Evolutionary conservation across 805 yeast genomes (phyloP), one percentile per base, ranked within the genome.

Genomic region (Starmerella floris): DNA sequence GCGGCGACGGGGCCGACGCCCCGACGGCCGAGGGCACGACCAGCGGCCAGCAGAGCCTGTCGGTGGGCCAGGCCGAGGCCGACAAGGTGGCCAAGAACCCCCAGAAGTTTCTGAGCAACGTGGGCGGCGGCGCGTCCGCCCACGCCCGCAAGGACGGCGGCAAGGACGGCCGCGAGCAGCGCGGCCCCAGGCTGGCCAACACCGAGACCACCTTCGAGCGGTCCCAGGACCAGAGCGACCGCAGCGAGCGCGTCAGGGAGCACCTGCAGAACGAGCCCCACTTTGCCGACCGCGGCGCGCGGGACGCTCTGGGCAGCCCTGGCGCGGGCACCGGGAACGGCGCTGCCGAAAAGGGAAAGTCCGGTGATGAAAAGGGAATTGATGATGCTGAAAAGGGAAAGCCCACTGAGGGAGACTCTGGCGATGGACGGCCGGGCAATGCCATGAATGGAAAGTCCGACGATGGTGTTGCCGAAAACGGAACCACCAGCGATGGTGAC

Each of bases 191-290:
- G 8, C n/a, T 51, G 10, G 52, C 51, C 16, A 42, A 39, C 41
- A 51, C 54, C 16, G 44, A 42, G 23, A 51, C 54, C 13, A 22
- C 23, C 13, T 28, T 43, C 38, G 16, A 28, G 23, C 37, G 34
- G 4, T 26, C 43, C 17, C 17, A 39, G 22, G 44, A 48, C 23
- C 55, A 51, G 47, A 19, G 37, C 16, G 43, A 40, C 15, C 50
- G 55, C n/a, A 45, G 39, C 35, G 39, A 42, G 19, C 46, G 44
- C 16, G 43, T 51, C 19, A 28, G 16, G 30, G 41, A 39, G 31
- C 36, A 36, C 30, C 35, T 46, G 17, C 30, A 35, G 23, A 36
- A 27, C 17, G 37, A n/a, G 32, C 32, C 32, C n/a, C 6, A 30
- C 8, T 30, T 13, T 25, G 28, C 28, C n/a, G n/a, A n/a, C n/a